These are phyloP conservation scores for Fusarium marasasianum DNA, from an alignment of 2,329 filamentous ascomycete species.

Conservation along the genomic window DNA sequence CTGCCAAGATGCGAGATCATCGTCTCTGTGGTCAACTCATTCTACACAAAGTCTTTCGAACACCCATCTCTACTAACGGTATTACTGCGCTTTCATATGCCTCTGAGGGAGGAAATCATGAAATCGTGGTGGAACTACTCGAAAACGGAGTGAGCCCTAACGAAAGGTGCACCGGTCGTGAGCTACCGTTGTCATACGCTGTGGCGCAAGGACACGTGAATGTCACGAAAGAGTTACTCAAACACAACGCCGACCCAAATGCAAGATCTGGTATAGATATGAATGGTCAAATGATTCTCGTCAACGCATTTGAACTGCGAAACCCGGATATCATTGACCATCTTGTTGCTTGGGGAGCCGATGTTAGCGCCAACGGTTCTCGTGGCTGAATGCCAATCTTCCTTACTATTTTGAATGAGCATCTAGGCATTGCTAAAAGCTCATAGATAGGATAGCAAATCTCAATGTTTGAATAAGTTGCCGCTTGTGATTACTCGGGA, in stretches of 20 bases:
- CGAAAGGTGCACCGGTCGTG: background rate
- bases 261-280: background rate
- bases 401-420: accelerated
- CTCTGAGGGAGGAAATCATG: background rate
- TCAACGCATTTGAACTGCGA: accelerated
- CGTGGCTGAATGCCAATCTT: accelerated
- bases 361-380: background rate
- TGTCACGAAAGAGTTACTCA: background rate
- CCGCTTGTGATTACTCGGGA: background rate
- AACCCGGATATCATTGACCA: accelerated
- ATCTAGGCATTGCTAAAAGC: background rate
- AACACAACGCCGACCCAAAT: background rate
- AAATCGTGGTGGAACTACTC: background rate
- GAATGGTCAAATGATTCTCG: background rate
- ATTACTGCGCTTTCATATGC: background rate
- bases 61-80: background rate
- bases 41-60: background rate
- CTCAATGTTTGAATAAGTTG: background rate
- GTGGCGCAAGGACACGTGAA: accelerated
- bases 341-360: background rate
- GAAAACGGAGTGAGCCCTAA: background rate
- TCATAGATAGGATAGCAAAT: background rate
- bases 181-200: background rate
- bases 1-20: background rate
- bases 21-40: background rate